Base-by-base conservation (phyloP, 805 yeast species). In the Huiozyma sinensis region DNA sequence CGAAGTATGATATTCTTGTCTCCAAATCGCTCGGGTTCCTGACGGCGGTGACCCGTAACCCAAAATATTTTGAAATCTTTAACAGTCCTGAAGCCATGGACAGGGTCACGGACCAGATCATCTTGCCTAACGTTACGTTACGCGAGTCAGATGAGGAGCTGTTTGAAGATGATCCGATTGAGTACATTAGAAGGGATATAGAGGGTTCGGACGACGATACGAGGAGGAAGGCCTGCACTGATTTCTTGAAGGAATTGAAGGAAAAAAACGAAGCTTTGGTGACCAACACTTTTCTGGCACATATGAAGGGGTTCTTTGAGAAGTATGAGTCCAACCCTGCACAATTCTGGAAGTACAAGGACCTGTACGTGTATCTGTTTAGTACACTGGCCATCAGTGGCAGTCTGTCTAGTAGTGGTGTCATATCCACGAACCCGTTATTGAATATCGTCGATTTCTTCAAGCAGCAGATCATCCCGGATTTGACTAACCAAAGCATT, bases 91-190 rank as follows among this genome's bases (percentile, higher is more conserved):
- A 73, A 35, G 76, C 81, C 1, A 66, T 92, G 54, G 77, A 78
- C 51, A 88, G 83, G 58, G 75, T 92, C 40, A 76, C 89, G 4
- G 85, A 83, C 55, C 81, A 83, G 53, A 83, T 92, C 50, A 79
- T 92, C 42, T 70, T 92, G 49, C 98, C 98, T 34, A 92, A 92
- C 61, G 79, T 89, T 53, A 75, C 80, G 8, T 72, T 92, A 47
- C 78, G 97, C 56, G 90, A 83, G 45, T 72, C 83, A 1, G 99
- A 92, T 59, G 87, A 86, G 56, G 98, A 94, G 63, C 64, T 81
- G 48, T 90, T 92, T 62, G 98, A 92, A 64, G 98, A 92, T 64
- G 98, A 92, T 59, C 98, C 98, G 33, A 82, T 92, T 44, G 94
- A 86, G 55, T 92, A 73, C 59, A 89, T 89, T 17, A 76, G 97